Base-by-base conservation (phyloP, 148 eudicot species). In the Polygonum aviculare region DNA sequence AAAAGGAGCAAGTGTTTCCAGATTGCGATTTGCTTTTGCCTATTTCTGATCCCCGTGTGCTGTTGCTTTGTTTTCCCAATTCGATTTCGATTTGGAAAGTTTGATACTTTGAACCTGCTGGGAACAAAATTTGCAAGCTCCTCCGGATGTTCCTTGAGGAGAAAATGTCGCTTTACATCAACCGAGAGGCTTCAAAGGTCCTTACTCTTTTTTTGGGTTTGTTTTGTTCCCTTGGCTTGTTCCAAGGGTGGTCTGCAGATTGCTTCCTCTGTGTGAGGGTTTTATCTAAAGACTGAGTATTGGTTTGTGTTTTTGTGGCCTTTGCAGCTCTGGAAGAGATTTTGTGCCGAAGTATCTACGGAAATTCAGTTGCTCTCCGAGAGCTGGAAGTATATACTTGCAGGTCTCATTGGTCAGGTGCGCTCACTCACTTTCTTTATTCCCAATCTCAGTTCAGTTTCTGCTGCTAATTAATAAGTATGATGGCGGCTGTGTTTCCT, bases 151-250 rank as follows among this genome's bases (percentile, higher is more conserved):
- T 11, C 2, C 19, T 78, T 45, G 70, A 55, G 18, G 77, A 70
- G 74, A 92, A 78, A 55, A 94, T 90, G 98, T 92, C 98, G 87
- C 79, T 92, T 87, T 94, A 92, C 87, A 89, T 95, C 79, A 83
- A 97, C 85, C 97, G 97, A 85, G 96, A 92, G 88, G 90, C 97
- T 90, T 95, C 97, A 7, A 95, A 95, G 97, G n/a, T 18, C 55
- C n/a, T 51, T 51, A 7, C 47, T 44, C 9, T 44, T 6, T 44
- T 6, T 44, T 6, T 44, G n/a, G n/a, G n/a, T 44, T 7, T 44
- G 9, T 8, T 51, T 51, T 51, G 55, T 14, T 51, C 5, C 3
- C 31, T 39, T 50, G 63, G 21, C 67, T 51, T 9, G 3, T 51
- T 33, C 12, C n/a, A n/a, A n/a, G 18, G 2, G 2, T 73, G 16